phyloP scores from a whole-genome alignment of 371 early-diverging fungal genomes.

The Mortierella sp. region DNA sequence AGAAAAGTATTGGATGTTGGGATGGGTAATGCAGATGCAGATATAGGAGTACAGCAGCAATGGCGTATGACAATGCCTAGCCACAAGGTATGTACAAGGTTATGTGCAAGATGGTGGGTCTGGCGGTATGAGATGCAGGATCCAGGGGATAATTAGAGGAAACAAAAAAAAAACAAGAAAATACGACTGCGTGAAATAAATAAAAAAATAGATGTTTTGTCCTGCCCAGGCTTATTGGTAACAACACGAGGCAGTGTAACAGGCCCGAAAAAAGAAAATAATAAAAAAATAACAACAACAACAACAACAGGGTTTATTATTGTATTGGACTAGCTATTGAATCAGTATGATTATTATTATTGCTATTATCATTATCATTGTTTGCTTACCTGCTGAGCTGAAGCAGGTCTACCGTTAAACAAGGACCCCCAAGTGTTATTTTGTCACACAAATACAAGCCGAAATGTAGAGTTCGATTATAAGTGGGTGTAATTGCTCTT shows the following conservation, averaged over 20 bases:
- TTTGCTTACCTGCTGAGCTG: not conserved
- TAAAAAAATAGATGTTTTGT: not conserved
- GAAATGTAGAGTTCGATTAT: not conserved
- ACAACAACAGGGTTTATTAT: not conserved
- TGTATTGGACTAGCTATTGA: not conserved
- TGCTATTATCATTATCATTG: no score
- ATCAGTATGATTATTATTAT: no score
- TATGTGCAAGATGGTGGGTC: not conserved
- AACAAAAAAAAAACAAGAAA: no score
- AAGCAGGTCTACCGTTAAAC: not conserved
- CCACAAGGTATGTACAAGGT: not conserved
- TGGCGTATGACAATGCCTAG: not conserved
- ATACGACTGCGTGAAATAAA: not conserved
- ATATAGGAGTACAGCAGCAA: not conserved
- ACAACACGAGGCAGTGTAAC: not conserved
- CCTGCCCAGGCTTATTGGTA: no score
- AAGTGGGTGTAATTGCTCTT: slow-evolving; percentile 1
- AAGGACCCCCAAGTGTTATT: not conserved
- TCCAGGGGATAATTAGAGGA: not conserved
- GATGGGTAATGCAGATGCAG: not conserved
- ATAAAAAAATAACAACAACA: no score
- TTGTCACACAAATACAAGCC: not conserved
- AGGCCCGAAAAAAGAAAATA: not conserved
- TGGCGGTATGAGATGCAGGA: not conserved
- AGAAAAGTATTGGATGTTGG: no score